Evolutionary conservation across 2,329 filamentous ascomycete species (phyloP), one percentile per base, ranked within the genome.

Genomic region (Neoascochyta sp.): DNA sequence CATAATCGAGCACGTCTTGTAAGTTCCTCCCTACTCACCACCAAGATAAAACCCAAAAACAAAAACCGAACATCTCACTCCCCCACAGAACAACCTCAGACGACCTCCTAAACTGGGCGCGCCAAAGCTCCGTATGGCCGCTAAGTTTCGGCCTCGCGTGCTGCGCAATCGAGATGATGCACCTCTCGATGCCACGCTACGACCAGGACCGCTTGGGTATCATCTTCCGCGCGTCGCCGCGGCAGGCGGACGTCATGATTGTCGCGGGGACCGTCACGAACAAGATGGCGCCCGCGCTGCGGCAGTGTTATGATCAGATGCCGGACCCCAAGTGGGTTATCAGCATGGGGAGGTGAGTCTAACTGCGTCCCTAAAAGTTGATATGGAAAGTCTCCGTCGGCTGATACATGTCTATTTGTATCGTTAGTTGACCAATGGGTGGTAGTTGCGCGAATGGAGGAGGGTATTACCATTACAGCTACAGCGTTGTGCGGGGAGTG

Each of bases 281-380:
- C 73, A 94, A 94, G 71, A 94, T 94, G 86, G 86, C 84, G 1
- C 84, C 86, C 3, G 87, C 87, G 14, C 69, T 94, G 54, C 75
- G 87, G 60, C 83, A 89, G 66, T 81, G 90, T 41, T 94, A 94
- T 68, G 87, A 94, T 65, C 87, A 93, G 70, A 93, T 93, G 86
- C 86, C 86, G 16, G 86, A 93, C 16, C 86, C 86, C 13, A 76
- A 81, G 54, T 93, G 86, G 86, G 86, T 88, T 9, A 74, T 82
- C 52, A 83, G 78, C 47, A 88, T 89, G 84, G 84, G 84, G 6
- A 83, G 78, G 52, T 89, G 84, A 61, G 83, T n/a, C 84, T 36
- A 88, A 88, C 63, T 17, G 24, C 14, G 18, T 11, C 24, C 24
- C 24, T 67, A 27, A 35, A 53, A 13, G 63, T 67, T 28, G 60